phyloP scores from a whole-genome alignment of 2,329 filamentous ascomycete species.

The Nemania sp. region DNA sequence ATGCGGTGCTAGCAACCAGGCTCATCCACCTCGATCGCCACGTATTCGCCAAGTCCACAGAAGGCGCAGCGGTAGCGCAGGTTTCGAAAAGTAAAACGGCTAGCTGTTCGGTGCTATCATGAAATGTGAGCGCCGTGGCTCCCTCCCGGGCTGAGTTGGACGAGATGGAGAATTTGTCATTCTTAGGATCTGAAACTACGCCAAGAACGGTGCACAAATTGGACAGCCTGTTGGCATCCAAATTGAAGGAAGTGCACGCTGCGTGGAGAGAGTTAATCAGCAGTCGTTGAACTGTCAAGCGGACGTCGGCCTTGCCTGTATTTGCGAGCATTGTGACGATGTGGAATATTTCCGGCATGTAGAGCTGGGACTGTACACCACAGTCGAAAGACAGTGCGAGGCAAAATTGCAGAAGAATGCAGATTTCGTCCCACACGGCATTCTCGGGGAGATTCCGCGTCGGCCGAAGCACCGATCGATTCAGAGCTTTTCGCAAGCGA shows the following conservation, averaged over 20 bases:
- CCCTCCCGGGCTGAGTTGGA: slow-evolving; percentile 54
- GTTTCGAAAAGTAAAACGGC: slow-evolving; percentile 67
- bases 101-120: slow-evolving; percentile 63
- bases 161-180: slow-evolving; percentile 60
- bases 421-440: slow-evolving; percentile 71
- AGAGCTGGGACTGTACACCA: slow-evolving; percentile 69
- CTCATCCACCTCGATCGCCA: slow-evolving; percentile 78
- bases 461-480: slow-evolving; percentile 68
- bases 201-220: slow-evolving; percentile 62
- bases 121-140: slow-evolving; percentile 57
- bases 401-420: slow-evolving; percentile 68
- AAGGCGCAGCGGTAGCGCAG: slow-evolving; percentile 65
- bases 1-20: slow-evolving; percentile 71
- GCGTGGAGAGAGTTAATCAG: slow-evolving; percentile 71
- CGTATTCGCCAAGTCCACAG: slow-evolving; percentile 66
- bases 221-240: slow-evolving; percentile 63
- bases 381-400: slow-evolving; percentile 70
- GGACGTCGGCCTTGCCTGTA: slow-evolving; percentile 61
- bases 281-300: slow-evolving; percentile 64
- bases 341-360: slow-evolving; percentile 71
- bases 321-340: slow-evolving; percentile 73
- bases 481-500: slow-evolving; percentile 67
- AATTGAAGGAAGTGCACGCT: slow-evolving; percentile 66
- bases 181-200: slow-evolving; percentile 62
- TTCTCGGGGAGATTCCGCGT: slow-evolving; percentile 69